Percentiles rank a stretch among this genome's conserved stretches.
Evolutionary conservation across 257 asterid species (phyloP).

Genomic region (Solanum sejunctum): DNA sequence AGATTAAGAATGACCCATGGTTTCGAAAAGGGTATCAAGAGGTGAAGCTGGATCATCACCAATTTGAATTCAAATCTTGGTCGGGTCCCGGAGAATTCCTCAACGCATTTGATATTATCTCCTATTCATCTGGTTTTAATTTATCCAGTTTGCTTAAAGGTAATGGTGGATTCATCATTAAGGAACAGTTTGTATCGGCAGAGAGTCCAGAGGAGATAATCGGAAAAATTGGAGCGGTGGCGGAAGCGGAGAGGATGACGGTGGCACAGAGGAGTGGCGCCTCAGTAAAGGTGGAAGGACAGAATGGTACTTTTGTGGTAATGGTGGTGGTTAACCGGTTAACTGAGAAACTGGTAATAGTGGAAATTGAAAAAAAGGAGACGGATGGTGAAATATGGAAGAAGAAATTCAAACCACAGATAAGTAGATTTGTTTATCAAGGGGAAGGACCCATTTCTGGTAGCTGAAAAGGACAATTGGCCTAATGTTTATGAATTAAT

Average conservation of each 20-base stretch:
- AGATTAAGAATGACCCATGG: conserved; percentile 47
- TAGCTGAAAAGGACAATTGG: neutral
- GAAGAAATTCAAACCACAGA: conserved; percentile 2
- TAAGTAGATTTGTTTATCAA: neutral
- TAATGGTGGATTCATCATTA: neutral
- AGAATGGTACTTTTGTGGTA: neutral
- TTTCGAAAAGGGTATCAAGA: conserved; percentile 15
- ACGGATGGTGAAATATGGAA: neutral
- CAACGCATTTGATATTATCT: conserved; percentile 32
- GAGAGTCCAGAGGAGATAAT: conserved; percentile 13
- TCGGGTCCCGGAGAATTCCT: neutral
- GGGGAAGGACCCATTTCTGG: neutral
- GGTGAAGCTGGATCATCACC: neutral
- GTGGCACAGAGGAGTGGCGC: neutral
- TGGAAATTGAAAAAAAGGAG: conserved; percentile 1
- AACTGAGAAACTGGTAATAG: conserved; percentile 13
- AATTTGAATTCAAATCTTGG: neutral
- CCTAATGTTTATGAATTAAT: neutral
- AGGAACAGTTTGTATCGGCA: conserved; percentile 15
- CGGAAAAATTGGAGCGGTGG: conserved; percentile 13
- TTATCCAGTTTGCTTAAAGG: conserved; percentile 13
- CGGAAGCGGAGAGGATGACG: conserved; percentile 8
- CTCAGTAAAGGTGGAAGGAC: conserved; percentile 16
- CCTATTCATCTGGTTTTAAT: conserved; percentile 28
- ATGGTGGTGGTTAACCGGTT: conserved; percentile 4